Conservation (phyloP, 768 basidiomycete genomes). For the Kwoniella europaea region DNA sequence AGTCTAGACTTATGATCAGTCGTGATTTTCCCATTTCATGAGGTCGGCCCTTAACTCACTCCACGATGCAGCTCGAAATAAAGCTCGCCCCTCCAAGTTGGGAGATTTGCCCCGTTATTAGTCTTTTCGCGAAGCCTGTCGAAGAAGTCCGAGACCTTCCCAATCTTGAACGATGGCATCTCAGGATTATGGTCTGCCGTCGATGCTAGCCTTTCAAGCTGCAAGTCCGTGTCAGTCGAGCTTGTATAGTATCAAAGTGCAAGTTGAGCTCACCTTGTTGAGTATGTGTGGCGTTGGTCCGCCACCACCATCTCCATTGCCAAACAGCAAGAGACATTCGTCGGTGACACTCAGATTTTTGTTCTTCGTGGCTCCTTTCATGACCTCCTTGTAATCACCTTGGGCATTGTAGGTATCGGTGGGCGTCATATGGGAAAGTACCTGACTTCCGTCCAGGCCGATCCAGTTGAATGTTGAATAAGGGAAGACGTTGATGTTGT, state of each 20-base stretch:
- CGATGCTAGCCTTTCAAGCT: conserved; percentile 66
- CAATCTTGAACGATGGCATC: conserved; percentile 72
- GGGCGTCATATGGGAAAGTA: conserved; percentile 94
- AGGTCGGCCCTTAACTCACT: neutral
- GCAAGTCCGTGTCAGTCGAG: conserved; percentile 42
- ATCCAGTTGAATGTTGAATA: conserved; percentile 87
- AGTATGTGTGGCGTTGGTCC: conserved; percentile 69
- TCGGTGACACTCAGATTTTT: conserved; percentile 21
- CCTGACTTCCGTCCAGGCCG: conserved; percentile 88
- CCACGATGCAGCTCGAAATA: conserved; percentile 75
- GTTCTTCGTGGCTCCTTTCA: conserved; percentile 18
- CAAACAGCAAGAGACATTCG: conserved; percentile 84
- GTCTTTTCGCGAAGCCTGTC: conserved; percentile 69
- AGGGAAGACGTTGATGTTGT: conserved; percentile 79
- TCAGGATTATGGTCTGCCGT: conserved; percentile 18
- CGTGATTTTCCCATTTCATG: neutral
- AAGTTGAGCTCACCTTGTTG: conserved; percentile 70
- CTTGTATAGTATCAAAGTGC: too few species aligned
- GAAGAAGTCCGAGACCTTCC: conserved; percentile 78
- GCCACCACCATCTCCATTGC: conserved; percentile 85
- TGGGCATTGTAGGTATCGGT: conserved; percentile 90
- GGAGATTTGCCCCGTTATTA: conserved; percentile 70
- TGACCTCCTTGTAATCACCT: conserved; percentile 9
- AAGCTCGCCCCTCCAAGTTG: conserved; percentile 87
- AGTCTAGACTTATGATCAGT: conserved; percentile 59